Evolutionary conservation across 2,329 filamentous ascomycete species (phyloP).

Genomic region (Monosporascus sp.): DNA sequence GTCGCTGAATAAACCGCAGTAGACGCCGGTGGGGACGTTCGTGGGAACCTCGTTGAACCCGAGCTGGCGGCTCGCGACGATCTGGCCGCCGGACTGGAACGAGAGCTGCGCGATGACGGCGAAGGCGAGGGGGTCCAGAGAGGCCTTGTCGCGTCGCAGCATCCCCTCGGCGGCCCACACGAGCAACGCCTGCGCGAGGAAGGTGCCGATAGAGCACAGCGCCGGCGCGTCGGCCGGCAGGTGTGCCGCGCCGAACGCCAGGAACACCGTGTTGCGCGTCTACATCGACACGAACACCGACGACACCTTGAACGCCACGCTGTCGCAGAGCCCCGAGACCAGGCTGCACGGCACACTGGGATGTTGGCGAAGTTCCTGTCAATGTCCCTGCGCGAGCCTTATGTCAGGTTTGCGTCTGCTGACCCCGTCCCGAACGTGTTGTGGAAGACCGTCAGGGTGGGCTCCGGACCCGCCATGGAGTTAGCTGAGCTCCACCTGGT

Average conservation of each 20-base stretch:
- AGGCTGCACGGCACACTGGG: slow-evolving; percentile 35
- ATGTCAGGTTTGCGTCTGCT: background rate
- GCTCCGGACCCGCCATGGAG: background rate
- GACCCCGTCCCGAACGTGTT: slow-evolving; percentile 1
- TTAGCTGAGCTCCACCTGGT: background rate
- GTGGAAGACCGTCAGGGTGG: slow-evolving; percentile 3
- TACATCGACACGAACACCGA: slow-evolving; percentile 37
- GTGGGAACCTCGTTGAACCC: slow-evolving; percentile 50
- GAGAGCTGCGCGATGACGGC: slow-evolving; percentile 43
- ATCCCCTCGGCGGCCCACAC: slow-evolving; percentile 34
- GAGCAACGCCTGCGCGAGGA: slow-evolving; percentile 45
- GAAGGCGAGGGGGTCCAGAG: slow-evolving; percentile 35
- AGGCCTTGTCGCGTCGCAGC: slow-evolving; percentile 4
- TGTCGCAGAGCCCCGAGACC: slow-evolving; percentile 35
- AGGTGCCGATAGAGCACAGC: slow-evolving; percentile 46
- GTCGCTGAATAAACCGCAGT: slow-evolving; percentile 49
- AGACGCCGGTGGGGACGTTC: slow-evolving; percentile 49
- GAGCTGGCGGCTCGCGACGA: slow-evolving; percentile 42
- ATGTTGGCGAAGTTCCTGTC: slow-evolving; percentile 23
- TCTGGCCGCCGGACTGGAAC: slow-evolving; percentile 50
- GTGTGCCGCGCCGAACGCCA: slow-evolving; percentile 51
- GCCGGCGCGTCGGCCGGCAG: slow-evolving; percentile 45
- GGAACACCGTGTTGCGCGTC: slow-evolving; percentile 58
- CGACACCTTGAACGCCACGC: slow-evolving; percentile 34
- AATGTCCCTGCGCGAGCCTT: slow-evolving; percentile 1